Base-by-base conservation (phyloP, 495 filamentous ascomycete species). In the Trichoderma reesei region DNA sequence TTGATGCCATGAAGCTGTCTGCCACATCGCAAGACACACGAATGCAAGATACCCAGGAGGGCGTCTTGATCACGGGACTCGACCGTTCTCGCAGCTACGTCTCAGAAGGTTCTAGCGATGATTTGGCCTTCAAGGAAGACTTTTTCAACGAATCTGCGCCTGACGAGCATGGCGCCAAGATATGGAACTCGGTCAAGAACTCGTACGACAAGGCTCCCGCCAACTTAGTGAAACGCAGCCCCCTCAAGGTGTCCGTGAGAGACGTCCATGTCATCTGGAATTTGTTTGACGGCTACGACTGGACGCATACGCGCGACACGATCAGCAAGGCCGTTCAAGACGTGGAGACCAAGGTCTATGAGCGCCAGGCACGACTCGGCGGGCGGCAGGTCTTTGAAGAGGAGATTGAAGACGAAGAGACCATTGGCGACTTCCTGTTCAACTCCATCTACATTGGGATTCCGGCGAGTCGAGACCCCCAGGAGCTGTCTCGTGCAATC, bases 381-480 rank as follows among this genome's bases (percentile, higher is more conserved):
- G 72, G 75, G 14, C 65, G 67, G 26, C 69, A 72, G 9, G 82
- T 81, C 14, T 75, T 77, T n/a, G 80, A 85, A 31, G 75, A 81
- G 59, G 82, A 83, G 0, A 76, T 83, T 38, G 86, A 90, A 9
- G 91, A 96, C 31, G 85, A 90, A 46, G 90, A 91, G 69, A 88
- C 88, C 16, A 95, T 98, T 72, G 92, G 88, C 1, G 94, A 98
- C 72, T 95, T 92, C 70, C 81, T 99, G 26, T 99, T 99, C 83
- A 97, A 98, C 69, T 98, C 94, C 0, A 96, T 99, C 60, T 99
- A 97, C 75, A 96, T 99, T 63, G 92, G 89, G 26, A 90, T 99
- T 56, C 88, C 92, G 3, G 82, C 88, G 18, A 95, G 92, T 67
- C 85, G 86, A 60, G 92, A 97, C 70, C 90, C 91, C 8, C 81